A percentile compares a stretch with the other conserved stretches of the same genome.
phyloP scores from a whole-genome alignment of 2,329 filamentous ascomycete species.

The Rhexocercosporidium sp. region DNA sequence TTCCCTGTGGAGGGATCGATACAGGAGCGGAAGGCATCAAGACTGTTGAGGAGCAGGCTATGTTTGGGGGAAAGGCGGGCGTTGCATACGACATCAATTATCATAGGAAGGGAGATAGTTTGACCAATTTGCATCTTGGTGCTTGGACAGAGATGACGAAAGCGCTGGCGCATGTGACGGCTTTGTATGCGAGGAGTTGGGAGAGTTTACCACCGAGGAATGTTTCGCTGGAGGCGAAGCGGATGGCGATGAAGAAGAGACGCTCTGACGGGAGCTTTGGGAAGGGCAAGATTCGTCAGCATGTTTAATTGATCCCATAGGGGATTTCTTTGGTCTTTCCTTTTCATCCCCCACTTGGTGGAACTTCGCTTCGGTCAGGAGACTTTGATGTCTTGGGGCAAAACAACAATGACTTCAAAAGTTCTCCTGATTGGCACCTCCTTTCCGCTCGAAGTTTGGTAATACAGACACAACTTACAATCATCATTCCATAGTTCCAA shows the following conservation, averaged over 20 bases:
- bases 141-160: conserved; percentile 66
- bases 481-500: too few species aligned
- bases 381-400: not conserved
- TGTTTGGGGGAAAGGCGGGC: conserved; percentile 72
- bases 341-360: not conserved
- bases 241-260: not conserved
- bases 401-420: not conserved
- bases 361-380: not conserved
- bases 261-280: not conserved
- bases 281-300: not conserved
- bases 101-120: conserved; percentile 37
- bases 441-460: not conserved
- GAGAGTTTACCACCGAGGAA: conserved; percentile 18
- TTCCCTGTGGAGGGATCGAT: conserved; percentile 75
- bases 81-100: conserved; percentile 55
- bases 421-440: not conserved
- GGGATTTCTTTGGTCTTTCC: not conserved
- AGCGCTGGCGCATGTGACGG: conserved; percentile 43
- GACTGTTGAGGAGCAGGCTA: conserved; percentile 64
- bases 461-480: too few species aligned
- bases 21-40: conserved; percentile 79
- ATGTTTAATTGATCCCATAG: not conserved
- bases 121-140: conserved; percentile 60
- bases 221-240: not conserved
- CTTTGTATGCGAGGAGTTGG: conserved; percentile 28